A percentile compares a stretch with the other conserved stretches of the same genome.
phyloP scores from a whole-genome alignment of 345 rosid species.

The Salix dunnii region DNA sequence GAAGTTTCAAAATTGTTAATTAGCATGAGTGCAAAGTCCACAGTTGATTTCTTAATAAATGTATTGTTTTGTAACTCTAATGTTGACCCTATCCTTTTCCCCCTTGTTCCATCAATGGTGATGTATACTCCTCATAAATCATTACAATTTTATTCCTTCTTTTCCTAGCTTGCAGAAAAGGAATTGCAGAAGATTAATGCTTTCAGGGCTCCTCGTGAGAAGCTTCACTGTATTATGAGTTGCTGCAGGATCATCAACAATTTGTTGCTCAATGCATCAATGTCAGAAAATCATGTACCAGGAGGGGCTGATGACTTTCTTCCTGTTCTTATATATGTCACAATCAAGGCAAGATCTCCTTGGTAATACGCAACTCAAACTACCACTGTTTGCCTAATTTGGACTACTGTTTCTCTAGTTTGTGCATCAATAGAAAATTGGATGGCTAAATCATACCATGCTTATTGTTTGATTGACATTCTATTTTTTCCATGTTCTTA shows the following conservation, averaged over 20 bases:
- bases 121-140: no score
- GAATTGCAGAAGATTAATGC: constrained; percentile 47
- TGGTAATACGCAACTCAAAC: constrained; percentile 46
- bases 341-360: constrained; percentile 67
- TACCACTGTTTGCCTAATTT: constrained; percentile 13
- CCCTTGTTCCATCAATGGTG: background rate
- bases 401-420: background rate
- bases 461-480: background rate
- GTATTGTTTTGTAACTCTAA: background rate
- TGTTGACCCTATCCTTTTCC: background rate
- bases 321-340: constrained; percentile 53
- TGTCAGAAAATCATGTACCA: constrained; percentile 38
- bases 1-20: background rate
- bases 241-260: constrained; percentile 61
- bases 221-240: constrained; percentile 50
- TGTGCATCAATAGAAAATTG: background rate
- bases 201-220: constrained; percentile 43
- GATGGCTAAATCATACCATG: no score
- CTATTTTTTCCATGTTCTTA: background rate
- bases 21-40: background rate
- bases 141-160: background rate
- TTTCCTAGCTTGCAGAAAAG: constrained; percentile 57
- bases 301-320: constrained; percentile 65
- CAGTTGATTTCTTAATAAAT: background rate
- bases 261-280: constrained; percentile 51